phyloP scores from a whole-genome alignment of 2,329 filamentous ascomycete species.

The Cercospora janseana region DNA sequence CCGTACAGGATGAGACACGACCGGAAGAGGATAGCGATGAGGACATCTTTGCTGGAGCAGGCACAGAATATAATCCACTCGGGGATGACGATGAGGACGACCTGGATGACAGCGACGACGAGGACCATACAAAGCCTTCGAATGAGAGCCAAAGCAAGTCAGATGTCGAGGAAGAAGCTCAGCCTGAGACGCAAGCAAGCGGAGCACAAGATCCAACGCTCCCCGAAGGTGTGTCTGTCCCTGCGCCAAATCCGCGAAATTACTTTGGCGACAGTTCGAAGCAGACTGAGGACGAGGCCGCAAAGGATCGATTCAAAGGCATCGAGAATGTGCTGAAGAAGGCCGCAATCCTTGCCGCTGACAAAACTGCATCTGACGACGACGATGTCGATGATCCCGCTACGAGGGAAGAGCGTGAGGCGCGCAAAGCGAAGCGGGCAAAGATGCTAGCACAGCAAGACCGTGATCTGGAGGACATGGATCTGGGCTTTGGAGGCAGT shows the following conservation, averaged over 20 bases:
- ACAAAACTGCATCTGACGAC: constrained; percentile 43
- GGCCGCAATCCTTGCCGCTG: constrained; percentile 57
- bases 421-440: constrained; percentile 60
- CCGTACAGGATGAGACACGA: constrained; percentile 16
- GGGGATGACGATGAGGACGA: constrained; percentile 52
- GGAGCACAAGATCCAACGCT: too few species aligned
- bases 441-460: constrained; percentile 70
- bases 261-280: constrained; percentile 38
- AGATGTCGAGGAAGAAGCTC: constrained; percentile 11
- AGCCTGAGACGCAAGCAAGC: background rate
- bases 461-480: constrained; percentile 84
- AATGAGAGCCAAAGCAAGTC: background rate
- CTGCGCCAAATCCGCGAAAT: constrained; percentile 30
- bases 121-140: constrained; percentile 25
- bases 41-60: constrained; percentile 63
- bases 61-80: constrained; percentile 60
- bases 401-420: constrained; percentile 56
- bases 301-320: constrained; percentile 31
- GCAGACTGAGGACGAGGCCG: constrained; percentile 18
- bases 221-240: background rate
- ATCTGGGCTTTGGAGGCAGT: constrained; percentile 89
- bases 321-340: constrained; percentile 61
- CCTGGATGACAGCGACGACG: constrained; percentile 41
- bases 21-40: constrained; percentile 46
- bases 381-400: constrained; percentile 44